phyloP scores from a whole-genome alignment of 257 asterid genomes.

The Gynochthodes officinalis region DNA sequence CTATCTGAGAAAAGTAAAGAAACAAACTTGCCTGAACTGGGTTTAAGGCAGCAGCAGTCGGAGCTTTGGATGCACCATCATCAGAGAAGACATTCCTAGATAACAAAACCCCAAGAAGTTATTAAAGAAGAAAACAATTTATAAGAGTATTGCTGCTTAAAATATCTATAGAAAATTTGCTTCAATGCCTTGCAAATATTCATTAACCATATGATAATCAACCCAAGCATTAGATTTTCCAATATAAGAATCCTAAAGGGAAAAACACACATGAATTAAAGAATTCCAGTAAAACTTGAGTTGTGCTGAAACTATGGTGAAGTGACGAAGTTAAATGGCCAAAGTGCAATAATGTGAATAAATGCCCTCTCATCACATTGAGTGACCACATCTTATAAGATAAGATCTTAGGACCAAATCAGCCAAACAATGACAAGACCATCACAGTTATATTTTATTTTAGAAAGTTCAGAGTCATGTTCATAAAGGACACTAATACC shows the following conservation, averaged over 20 bases:
- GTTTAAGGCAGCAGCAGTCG: slow-evolving; percentile 59
- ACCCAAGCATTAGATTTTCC: background rate
- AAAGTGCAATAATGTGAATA: background rate
- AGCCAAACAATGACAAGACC: background rate
- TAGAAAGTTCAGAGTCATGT: background rate
- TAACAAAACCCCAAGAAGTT: slow-evolving; percentile 15
- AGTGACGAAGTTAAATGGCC: background rate
- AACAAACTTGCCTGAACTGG: slow-evolving; percentile 73
- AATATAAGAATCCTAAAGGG: background rate
- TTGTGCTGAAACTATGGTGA: background rate
- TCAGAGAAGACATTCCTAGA: slow-evolving; percentile 80
- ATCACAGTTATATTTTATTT: background rate
- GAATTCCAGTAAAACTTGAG: too few relatives aligned
- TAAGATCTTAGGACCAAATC: background rate
- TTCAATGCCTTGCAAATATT: background rate
- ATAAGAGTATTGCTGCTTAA: background rate
- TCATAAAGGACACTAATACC: background rate
- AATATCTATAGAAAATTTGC: background rate
- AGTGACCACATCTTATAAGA: background rate
- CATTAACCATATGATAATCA: background rate
- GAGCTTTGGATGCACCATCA: slow-evolving; percentile 53
- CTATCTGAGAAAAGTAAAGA: background rate
- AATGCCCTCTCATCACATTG: background rate
- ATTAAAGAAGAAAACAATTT: background rate
- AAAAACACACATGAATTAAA: background rate